A percentile compares a stretch with the other conserved stretches of the same genome.
Conservation (phyloP, 768 basidiomycete species). For the Tulasnella calospora region DNA sequence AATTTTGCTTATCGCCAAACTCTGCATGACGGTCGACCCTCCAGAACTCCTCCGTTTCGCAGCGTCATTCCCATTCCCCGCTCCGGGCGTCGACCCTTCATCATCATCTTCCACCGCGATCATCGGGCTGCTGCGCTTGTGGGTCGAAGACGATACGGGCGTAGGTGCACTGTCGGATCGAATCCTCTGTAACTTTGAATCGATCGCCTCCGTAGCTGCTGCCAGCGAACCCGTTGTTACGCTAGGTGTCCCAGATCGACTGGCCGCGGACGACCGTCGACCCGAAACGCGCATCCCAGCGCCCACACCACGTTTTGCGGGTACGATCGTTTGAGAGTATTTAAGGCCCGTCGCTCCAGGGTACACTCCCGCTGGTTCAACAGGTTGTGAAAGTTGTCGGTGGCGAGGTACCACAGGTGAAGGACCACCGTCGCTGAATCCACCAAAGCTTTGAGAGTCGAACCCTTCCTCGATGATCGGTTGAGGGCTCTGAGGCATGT, state of each 20-base stretch:
- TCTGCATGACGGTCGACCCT: slow-evolving; percentile 22
- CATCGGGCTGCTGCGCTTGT: neutral
- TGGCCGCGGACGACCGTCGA: slow-evolving; percentile 46
- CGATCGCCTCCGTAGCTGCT: neutral
- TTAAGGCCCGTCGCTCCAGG: slow-evolving; percentile 54
- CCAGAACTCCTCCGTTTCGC: slow-evolving; percentile 22
- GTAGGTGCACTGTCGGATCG: slow-evolving; percentile 34
- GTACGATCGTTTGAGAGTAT: slow-evolving; percentile 84
- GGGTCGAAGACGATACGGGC: slow-evolving; percentile 26
- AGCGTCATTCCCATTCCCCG: neutral
- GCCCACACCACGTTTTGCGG: slow-evolving; percentile 59
- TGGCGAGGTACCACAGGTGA: slow-evolving; percentile 19
- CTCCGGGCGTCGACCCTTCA: neutral
- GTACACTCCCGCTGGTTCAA: slow-evolving; percentile 8
- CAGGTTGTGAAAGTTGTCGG: neutral
- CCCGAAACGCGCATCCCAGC: slow-evolving; percentile 74
- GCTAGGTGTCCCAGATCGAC: neutral
- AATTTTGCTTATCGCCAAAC: neutral
- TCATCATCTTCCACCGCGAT: slow-evolving; percentile 3
- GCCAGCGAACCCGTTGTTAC: neutral
- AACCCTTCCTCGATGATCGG: slow-evolving; percentile 42
- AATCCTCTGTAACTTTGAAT: slow-evolving; percentile 20
- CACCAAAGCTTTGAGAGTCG: neutral
- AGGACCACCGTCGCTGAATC: slow-evolving; percentile 40
- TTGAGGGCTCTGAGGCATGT: slow-evolving; percentile 62